Evolutionary conservation across 441 rosid species (phyloP).

Genomic region (Daphne laureola): DNA sequence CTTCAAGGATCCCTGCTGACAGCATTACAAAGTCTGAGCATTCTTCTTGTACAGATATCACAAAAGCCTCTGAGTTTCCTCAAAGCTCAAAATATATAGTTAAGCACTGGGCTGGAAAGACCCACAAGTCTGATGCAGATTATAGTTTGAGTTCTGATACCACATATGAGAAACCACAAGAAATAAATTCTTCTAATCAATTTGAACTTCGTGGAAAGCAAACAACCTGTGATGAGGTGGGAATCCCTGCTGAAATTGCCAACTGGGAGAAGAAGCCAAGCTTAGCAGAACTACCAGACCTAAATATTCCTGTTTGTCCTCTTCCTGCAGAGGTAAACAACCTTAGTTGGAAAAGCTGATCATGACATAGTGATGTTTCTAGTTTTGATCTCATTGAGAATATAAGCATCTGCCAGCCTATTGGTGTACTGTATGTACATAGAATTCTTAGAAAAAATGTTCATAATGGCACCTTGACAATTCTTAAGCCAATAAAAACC

Average conservation of each 20-base stretch:
- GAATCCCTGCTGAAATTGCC: conserved; percentile 13
- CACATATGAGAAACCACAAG: conserved; percentile 13
- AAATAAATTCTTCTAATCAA: conserved; percentile 16
- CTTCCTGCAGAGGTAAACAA: conserved; percentile 19
- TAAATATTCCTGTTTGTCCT: conserved; percentile 24
- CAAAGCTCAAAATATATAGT: conserved; percentile 13
- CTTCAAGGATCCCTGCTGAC: conserved; percentile 15
- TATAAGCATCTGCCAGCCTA: too few relatives aligned
- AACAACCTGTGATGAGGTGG: conserved; percentile 10
- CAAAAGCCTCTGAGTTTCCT: conserved; percentile 17
- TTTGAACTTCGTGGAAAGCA: conserved; percentile 12
- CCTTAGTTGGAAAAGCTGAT: background rate
- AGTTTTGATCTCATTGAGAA: too few relatives aligned
- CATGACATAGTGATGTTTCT: too few relatives aligned
- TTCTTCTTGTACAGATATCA: conserved; percentile 15
- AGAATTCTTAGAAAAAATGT: too few relatives aligned
- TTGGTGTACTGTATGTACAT: too few relatives aligned
- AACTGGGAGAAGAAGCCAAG: conserved; percentile 17
- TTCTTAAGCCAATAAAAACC: too few relatives aligned
- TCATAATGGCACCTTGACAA: too few relatives aligned
- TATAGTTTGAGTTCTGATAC: conserved; percentile 13
- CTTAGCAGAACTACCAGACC: conserved; percentile 23
- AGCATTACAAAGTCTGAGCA: conserved; percentile 14
- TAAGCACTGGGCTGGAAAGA: conserved; percentile 11
- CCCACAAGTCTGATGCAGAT: conserved; percentile 10